Evolutionary conservation across 768 basidiomycete species (phyloP).

Genomic region (Lentinula sp.): DNA sequence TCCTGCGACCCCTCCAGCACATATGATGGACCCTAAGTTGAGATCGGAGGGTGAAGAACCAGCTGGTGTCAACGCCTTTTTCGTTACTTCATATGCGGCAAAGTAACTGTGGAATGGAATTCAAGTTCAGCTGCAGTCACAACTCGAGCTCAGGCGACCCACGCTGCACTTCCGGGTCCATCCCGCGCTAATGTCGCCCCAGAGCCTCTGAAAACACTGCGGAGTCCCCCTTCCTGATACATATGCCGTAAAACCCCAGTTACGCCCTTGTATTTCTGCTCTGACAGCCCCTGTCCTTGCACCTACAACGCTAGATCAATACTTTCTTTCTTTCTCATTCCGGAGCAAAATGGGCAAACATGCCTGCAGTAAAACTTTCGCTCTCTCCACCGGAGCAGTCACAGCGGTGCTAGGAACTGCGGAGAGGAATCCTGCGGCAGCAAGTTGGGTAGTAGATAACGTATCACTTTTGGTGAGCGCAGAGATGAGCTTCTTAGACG

Average conservation of each 20-base stretch:
- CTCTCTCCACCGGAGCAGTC: slow-evolving; percentile 94
- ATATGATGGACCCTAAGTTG: slow-evolving; percentile 78
- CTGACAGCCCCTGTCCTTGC: slow-evolving; percentile 77
- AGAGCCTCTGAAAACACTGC: slow-evolving; percentile 89
- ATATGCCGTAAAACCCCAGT: slow-evolving; percentile 85
- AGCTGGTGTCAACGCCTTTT: slow-evolving; percentile 77
- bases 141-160: slow-evolving; percentile 23
- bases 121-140: neutral
- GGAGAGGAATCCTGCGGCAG: slow-evolving; percentile 89
- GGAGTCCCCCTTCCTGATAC: slow-evolving; percentile 89
- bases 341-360: slow-evolving; percentile 8
- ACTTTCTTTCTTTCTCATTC: neutral
- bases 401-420: slow-evolving; percentile 89
- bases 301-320: slow-evolving; percentile 37
- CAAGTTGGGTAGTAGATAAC: slow-evolving; percentile 76
- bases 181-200: slow-evolving; percentile 92
- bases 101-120: slow-evolving; percentile 64
- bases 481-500: slow-evolving; percentile 83
- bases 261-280: slow-evolving; percentile 82
- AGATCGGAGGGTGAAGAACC: slow-evolving; percentile 77
- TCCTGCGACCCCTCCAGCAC: slow-evolving; percentile 92
- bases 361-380: slow-evolving; percentile 93
- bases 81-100: slow-evolving; percentile 92
- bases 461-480: slow-evolving; percentile 52
- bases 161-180: slow-evolving; percentile 96